Conservation (phyloP, 176 grass and related monocot genomes). For the Musa acuminata region DNA sequence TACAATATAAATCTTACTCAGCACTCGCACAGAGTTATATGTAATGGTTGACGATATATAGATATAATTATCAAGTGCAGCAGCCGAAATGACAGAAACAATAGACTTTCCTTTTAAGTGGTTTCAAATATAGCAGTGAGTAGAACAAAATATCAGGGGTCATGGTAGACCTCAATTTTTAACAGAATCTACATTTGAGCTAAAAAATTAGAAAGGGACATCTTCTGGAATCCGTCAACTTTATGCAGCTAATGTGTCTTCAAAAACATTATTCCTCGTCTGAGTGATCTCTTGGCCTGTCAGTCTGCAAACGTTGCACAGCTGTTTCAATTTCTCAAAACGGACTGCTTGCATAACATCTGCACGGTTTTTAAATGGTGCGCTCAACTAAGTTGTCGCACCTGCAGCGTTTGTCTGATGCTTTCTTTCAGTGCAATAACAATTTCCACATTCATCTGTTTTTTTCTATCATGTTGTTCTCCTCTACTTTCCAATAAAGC, state of each 20-base stretch:
- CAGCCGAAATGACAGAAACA: neutral
- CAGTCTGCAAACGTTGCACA: constrained; percentile 46
- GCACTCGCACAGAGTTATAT: too few relatives aligned
- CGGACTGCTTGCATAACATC: constrained; percentile 20
- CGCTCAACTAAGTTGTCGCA: neutral
- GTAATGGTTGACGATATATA: neutral
- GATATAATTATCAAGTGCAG: neutral
- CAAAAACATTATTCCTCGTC: constrained; percentile 51
- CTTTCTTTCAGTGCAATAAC: neutral
- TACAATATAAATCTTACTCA: too few relatives aligned
- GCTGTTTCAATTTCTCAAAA: constrained; percentile 24
- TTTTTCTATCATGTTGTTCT: constrained; percentile 3
- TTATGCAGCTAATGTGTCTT: constrained; percentile 28
- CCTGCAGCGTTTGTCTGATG: neutral
- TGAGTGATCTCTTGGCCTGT: constrained; percentile 12
- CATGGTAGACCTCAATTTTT: neutral
- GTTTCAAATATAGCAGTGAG: neutral
- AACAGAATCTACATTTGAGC: constrained; percentile 18
- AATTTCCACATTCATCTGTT: neutral
- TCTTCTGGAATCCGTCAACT: constrained; percentile 15
- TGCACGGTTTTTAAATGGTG: neutral
- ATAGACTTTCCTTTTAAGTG: neutral
- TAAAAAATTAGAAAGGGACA: constrained; percentile 25
- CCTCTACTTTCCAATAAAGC: constrained; percentile 19
- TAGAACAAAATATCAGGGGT: neutral